Conservation (phyloP, 805 yeast genomes). For the Brettanomyces naardenensis region DNA sequence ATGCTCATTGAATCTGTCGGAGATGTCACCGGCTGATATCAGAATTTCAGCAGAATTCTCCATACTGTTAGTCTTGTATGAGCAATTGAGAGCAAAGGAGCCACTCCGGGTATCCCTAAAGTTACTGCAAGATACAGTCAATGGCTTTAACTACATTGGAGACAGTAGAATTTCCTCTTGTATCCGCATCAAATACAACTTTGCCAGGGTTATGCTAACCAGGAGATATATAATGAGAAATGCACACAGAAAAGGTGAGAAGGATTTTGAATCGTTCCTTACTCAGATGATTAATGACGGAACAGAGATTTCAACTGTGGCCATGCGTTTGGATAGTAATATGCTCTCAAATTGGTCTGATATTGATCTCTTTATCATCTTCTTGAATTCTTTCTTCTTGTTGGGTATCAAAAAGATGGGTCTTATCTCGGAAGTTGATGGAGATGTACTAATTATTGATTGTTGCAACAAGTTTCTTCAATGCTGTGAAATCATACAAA, state of each 20-base stretch:
- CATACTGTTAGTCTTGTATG: conserved; percentile 16
- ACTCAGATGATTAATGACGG: background rate
- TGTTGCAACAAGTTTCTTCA: background rate
- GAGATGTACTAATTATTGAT: background rate
- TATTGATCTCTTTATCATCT: background rate
- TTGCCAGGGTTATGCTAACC: conserved; percentile 16
- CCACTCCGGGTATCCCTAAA: background rate
- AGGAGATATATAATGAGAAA: conserved; percentile 14
- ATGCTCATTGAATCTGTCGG: conserved; percentile 49
- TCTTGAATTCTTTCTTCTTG: background rate
- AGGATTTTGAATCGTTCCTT: background rate
- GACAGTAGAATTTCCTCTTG: conserved; percentile 10
- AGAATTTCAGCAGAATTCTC: too few species aligned
- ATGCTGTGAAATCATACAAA: background rate
- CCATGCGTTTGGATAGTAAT: background rate
- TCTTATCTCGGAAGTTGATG: background rate
- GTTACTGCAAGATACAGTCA: background rate
- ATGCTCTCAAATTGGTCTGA: background rate
- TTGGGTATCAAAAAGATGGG: background rate
- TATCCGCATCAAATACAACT: conserved; percentile 12
- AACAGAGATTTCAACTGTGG: background rate
- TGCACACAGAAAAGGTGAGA: background rate
- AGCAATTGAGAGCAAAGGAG: conserved; percentile 17
- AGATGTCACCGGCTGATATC: too few species aligned
- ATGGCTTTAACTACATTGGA: conserved; percentile 6